These are phyloP conservation scores for Tetrahymena elliotti DNA, from an alignment of 73 alveolate genomes.

Conservation along the genomic window DNA sequence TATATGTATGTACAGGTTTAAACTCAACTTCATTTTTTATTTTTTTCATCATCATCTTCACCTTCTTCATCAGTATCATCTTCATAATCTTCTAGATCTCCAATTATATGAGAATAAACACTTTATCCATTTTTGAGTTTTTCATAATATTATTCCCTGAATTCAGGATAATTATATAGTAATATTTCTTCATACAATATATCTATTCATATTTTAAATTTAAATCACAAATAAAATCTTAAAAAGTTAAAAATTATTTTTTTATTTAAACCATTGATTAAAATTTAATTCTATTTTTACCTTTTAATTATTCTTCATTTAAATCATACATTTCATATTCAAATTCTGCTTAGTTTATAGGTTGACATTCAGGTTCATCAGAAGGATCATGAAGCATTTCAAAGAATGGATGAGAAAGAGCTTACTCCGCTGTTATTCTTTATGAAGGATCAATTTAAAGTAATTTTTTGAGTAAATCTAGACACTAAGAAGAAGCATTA, in stretches of 20 bases:
- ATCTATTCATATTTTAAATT: neutral
- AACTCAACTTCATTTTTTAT: neutral
- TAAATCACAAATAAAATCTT: too few species aligned
- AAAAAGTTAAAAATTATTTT: neutral
- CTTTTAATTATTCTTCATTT: conserved; percentile 31
- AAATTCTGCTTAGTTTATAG: conserved; percentile 23
- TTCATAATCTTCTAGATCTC: conserved; percentile 9
- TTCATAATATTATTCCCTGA: conserved; percentile 16
- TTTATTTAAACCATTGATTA: too few species aligned
- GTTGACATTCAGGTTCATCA: conserved; percentile 37
- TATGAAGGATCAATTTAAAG: conserved; percentile 30
- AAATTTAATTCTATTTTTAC: neutral
- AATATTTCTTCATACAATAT: conserved; percentile 38
- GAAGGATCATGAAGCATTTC: conserved; percentile 23
- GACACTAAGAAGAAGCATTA: conserved; percentile 27
- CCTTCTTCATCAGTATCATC: neutral
- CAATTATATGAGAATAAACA: conserved; percentile 24
- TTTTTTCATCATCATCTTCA: neutral
- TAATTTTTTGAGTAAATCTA: conserved; percentile 44
- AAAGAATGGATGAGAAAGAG: conserved; percentile 47
- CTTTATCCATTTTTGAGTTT: conserved; percentile 13
- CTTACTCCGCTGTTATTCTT: conserved; percentile 55
- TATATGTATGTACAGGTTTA: neutral
- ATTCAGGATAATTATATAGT: conserved; percentile 35
- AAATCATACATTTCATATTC: conserved; percentile 39